These are phyloP conservation scores for Trichosanthes cucumerina DNA, from an alignment of 306 rosid species.

Conservation along the genomic window DNA sequence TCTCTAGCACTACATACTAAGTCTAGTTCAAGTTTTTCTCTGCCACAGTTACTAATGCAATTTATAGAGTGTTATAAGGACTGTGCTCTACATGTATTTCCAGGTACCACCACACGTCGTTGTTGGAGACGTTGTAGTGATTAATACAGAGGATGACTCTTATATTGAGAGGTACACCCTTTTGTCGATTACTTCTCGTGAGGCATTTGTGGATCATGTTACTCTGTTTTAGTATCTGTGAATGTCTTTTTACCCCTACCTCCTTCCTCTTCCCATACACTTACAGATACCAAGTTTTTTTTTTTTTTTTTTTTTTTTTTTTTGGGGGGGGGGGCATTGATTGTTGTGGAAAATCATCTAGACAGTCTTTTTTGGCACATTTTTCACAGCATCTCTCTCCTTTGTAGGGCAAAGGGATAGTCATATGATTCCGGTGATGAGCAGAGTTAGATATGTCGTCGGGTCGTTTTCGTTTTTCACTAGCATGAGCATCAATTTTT, in stretches of 20 bases:
- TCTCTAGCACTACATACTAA: not conserved
- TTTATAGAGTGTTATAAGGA: not conserved
- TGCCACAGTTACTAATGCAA: not conserved
- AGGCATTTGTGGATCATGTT: not conserved
- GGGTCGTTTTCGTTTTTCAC: not conserved
- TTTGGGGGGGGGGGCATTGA: not conserved
- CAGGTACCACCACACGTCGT: constrained; percentile 76
- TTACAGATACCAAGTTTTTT: not conserved
- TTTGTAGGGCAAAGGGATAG: constrained; percentile 9
- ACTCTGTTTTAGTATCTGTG: not conserved
- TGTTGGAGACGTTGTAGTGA: constrained; percentile 64
- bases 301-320: too few species aligned
- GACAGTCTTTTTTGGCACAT: not conserved
- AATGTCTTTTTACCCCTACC: not conserved
- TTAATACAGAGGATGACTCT: constrained; percentile 61
- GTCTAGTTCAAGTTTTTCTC: not conserved
- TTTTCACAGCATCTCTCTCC: not conserved
- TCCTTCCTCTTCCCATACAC: not conserved
- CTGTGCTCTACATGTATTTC: not conserved
- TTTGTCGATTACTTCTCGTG: not conserved
- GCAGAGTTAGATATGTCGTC: not conserved
- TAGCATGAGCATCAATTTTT: not conserved
- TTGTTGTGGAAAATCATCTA: not conserved
- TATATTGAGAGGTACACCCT: constrained; percentile 68
- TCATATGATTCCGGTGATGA: not conserved